Evolutionary conservation across 331 rosid species (phyloP).

Genomic region (Quercus tomentella): DNA sequence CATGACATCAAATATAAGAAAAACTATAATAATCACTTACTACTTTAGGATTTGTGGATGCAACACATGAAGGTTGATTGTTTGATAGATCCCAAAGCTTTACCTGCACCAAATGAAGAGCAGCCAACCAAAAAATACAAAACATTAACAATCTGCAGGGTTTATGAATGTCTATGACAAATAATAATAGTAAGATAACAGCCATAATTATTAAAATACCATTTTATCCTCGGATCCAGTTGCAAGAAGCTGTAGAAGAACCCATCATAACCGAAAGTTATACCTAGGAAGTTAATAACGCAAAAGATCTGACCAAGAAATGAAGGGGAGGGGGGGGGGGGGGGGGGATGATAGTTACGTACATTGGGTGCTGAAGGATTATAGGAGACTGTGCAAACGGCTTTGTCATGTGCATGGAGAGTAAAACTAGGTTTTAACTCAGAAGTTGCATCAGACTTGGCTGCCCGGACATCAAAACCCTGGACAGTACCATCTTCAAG

Average conservation of each 20-base stretch:
- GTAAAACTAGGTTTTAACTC: conserved; percentile 67
- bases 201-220: conserved; percentile 35
- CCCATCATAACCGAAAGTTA: conserved; percentile 16
- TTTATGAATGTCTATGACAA: background rate
- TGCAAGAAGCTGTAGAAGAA: conserved; percentile 43
- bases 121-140: background rate
- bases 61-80: conserved; percentile 72
- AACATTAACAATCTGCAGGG: conserved; percentile 13
- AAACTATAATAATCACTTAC: conserved; percentile 33
- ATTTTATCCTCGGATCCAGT: conserved; percentile 85
- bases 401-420: conserved; percentile 86
- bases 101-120: conserved; percentile 40
- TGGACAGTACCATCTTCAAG: conserved; percentile 83
- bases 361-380: conserved; percentile 73
- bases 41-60: conserved; percentile 51
- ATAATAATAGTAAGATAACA: background rate
- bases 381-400: conserved; percentile 69
- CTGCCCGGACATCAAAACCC: conserved; percentile 76
- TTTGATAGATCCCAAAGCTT: conserved; percentile 95
- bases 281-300: background rate
- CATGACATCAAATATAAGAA: background rate
- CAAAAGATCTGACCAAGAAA: conserved; percentile 2
- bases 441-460: conserved; percentile 45
- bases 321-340: background rate
- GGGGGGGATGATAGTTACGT: conserved; percentile 8